Evolutionary conservation across 768 basidiomycete species (phyloP).

Genomic region (Collybia mongolica): DNA sequence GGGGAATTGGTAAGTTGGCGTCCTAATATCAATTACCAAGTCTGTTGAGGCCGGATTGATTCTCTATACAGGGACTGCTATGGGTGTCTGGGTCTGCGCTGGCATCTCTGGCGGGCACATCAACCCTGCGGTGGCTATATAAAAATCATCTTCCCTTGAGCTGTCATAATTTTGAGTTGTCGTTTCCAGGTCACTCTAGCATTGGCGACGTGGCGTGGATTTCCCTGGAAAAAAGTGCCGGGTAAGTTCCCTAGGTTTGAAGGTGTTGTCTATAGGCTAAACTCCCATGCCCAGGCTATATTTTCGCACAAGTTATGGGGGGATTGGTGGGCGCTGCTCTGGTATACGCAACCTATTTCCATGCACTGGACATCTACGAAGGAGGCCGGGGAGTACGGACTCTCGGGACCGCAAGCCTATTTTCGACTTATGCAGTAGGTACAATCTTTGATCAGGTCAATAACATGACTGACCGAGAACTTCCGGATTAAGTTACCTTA

Average conservation of each 20-base stretch:
- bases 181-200: slow-evolving; percentile 54
- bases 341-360: slow-evolving; percentile 65
- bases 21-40: background rate
- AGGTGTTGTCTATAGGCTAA: background rate
- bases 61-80: slow-evolving; percentile 30
- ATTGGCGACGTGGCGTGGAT: slow-evolving; percentile 60
- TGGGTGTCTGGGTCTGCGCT: slow-evolving; percentile 48
- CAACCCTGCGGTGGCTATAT: slow-evolving; percentile 31
- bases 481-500: slow-evolving; percentile 15
- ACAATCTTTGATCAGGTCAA: background rate
- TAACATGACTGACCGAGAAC: background rate
- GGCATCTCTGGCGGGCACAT: slow-evolving; percentile 52
- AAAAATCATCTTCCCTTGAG: background rate
- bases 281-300: slow-evolving; percentile 33
- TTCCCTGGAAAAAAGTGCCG: slow-evolving; percentile 74
- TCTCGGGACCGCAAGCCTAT: slow-evolving; percentile 53
- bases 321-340: slow-evolving; percentile 58
- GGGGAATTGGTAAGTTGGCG: slow-evolving; percentile 35
- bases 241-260: slow-evolving; percentile 15
- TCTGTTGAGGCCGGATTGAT: background rate
- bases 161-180: slow-evolving; percentile 2
- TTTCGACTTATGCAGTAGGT: slow-evolving; percentile 61
- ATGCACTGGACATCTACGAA: slow-evolving; percentile 64
- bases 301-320: slow-evolving; percentile 63
- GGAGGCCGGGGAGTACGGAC: slow-evolving; percentile 54